These are phyloP conservation scores for Apiosordaria backusii DNA, from an alignment of 495 filamentous ascomycete species.

Conservation along the genomic window DNA sequence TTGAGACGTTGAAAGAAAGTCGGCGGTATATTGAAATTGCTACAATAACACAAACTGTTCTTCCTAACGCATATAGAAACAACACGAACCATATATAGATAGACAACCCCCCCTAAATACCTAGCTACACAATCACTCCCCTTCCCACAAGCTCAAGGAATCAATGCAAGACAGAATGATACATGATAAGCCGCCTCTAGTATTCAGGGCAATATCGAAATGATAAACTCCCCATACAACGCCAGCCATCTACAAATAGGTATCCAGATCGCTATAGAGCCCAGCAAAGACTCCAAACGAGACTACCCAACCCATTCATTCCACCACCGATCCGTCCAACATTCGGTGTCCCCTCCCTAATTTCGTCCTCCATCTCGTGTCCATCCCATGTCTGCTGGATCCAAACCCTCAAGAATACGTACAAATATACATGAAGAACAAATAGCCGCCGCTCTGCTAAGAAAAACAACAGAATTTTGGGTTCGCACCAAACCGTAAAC, in stretches of 20 bases:
- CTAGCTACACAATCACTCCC: neutral
- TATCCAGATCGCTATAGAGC: neutral
- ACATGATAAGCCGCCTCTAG: neutral
- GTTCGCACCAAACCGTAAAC: neutral
- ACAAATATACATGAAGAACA: neutral
- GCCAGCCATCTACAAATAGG: neutral
- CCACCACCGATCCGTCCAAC: neutral
- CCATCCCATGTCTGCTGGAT: neutral
- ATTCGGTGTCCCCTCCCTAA: neutral
- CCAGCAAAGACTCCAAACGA: too few relatives aligned
- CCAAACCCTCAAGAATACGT: neutral
- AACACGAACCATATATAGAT: too few relatives aligned
- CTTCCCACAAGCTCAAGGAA: too few relatives aligned
- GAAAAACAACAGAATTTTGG: neutral
- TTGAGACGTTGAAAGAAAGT: too few relatives aligned
- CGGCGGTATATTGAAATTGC: too few relatives aligned
- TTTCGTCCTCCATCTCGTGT: neutral
- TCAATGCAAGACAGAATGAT: neutral
- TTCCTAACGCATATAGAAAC: too few relatives aligned
- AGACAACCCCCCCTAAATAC: too few relatives aligned
- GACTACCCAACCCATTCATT: too few relatives aligned
- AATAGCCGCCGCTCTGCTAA: neutral
- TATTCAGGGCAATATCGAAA: neutral
- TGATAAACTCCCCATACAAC: neutral
- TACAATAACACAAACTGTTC: too few relatives aligned